phyloP scores from a whole-genome alignment of 257 asterid species.

The Vinca minor region DNA sequence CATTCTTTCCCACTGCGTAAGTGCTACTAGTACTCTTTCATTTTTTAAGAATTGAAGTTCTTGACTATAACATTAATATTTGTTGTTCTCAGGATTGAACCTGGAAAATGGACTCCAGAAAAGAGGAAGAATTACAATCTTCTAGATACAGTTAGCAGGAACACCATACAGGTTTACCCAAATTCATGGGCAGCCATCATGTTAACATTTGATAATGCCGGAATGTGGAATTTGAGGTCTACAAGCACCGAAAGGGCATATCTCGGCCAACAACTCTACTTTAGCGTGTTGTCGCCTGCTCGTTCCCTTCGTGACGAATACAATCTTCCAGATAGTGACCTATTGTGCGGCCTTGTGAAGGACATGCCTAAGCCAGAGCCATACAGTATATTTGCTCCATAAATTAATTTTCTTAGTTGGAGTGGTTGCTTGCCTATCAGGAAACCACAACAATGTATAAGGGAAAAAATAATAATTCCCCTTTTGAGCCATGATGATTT shows the following conservation, averaged over 20 bases:
- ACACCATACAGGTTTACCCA: slow-evolving; percentile 63
- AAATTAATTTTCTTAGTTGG: too few relatives aligned
- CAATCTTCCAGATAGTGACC: slow-evolving; percentile 30
- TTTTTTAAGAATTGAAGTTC: too few relatives aligned
- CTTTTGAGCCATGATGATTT: background rate
- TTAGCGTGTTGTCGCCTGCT: slow-evolving; percentile 47
- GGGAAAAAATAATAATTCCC: too few relatives aligned
- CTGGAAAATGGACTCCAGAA: slow-evolving; percentile 54
- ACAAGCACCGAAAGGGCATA: slow-evolving; percentile 38
- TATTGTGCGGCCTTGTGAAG: slow-evolving; percentile 48
- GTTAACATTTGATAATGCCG: slow-evolving; percentile 58
- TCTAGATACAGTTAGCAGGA: slow-evolving; percentile 49
- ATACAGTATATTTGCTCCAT: slow-evolving; percentile 22
- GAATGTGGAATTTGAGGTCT: slow-evolving; percentile 62
- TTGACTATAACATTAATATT: background rate
- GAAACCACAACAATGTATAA: background rate
- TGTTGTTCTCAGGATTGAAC: slow-evolving; percentile 34
- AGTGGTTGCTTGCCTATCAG: too few relatives aligned
- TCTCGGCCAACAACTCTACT: slow-evolving; percentile 56
- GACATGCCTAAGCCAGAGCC: slow-evolving; percentile 36
- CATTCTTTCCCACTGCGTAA: slow-evolving; percentile 62
- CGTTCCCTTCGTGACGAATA: slow-evolving; percentile 52
- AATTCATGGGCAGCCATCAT: slow-evolving; percentile 58
- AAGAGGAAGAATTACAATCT: slow-evolving; percentile 55
- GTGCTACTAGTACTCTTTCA: background rate